Base-by-base conservation (phyloP, 352 stramenopile genomes). In the Globisporangium radiosum region DNA sequence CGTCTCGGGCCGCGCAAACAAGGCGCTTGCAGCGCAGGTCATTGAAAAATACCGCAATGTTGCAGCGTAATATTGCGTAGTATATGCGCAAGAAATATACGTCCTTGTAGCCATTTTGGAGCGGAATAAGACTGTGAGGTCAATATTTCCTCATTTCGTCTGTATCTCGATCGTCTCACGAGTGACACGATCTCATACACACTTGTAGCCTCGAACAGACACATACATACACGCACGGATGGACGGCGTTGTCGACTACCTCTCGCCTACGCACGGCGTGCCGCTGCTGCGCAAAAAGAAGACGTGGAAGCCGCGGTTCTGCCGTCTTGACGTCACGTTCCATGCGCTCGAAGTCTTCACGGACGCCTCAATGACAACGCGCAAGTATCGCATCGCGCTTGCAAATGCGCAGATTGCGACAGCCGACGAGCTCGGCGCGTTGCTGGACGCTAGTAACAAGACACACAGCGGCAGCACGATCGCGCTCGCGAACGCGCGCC, bases 311-410 rank as follows among this genome's bases (percentile, higher is more conserved):
- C 66, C 60, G 7, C 71, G 75, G 37, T 89, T 83, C 61, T 73
- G 76, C 40, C 65, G 64, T 36, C 57, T 91, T 19, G 75, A 87
- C 52, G 11, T 54, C 7, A 59, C 70, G 13, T 81, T 85, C 56
- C 73, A 78, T 17, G 59, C 70, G 42, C 77, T 91, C 56, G 81
- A 91, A 55, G 65, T 83, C 52, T 91, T 91, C 64, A 55, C 38
- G 6, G 72, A 91, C 47, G 69, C 63, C 37, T 62, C 68, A 3
- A 70, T 83, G 58, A 52, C 63, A 43, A 52, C 71, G 2, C 76
- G 81, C 55, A 75, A 73, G 51, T 57, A 62, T 3, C 74, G 75
- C 25, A 56, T 88, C 50, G 60, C 80, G n/a, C 63, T 90, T n/a
- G 39, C 44, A 10, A 13, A 65, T 52, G 78, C 78, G 14, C 40